Percentiles rank a stretch among this genome's conserved stretches.
These are phyloP conservation scores for Trametes cingulata DNA, from an alignment of 768 basidiomycete genomes.

Conservation along the genomic window DNA sequence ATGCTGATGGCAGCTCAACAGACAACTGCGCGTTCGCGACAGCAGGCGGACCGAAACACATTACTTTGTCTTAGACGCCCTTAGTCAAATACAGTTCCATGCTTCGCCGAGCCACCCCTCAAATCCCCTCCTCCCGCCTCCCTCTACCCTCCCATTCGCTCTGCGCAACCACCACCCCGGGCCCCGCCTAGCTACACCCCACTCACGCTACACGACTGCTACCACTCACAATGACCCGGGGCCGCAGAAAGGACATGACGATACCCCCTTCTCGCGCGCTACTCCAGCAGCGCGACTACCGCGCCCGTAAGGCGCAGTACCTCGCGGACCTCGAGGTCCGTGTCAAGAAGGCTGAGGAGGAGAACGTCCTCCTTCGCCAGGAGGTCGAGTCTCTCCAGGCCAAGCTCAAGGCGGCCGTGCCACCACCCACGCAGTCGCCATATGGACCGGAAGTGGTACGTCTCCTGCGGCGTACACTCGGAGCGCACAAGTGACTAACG, in stretches of 20 bases:
- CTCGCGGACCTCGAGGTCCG: conserved; percentile 57
- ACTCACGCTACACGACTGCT: not conserved
- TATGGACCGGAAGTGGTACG: conserved; percentile 34
- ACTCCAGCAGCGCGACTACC: conserved; percentile 64
- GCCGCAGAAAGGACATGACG: conserved; percentile 64
- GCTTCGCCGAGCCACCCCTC: conserved; percentile 12
- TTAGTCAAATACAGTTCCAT: conserved; percentile 21
- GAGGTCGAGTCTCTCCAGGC: conserved; percentile 49
- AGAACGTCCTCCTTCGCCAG: conserved; percentile 50
- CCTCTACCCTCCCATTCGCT: not conserved
- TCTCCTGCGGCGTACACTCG: conserved; percentile 13
- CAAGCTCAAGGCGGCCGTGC: conserved; percentile 32
- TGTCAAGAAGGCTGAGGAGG: conserved; percentile 52
- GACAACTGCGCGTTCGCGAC: not conserved
- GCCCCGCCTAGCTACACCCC: not conserved
- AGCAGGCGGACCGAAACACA: conserved; percentile 10
- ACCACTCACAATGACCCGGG: conserved; percentile 52
- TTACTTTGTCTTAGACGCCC: conserved; percentile 19
- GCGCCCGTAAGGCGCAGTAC: conserved; percentile 60
- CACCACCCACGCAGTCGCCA: conserved; percentile 17
- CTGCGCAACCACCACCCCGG: not conserved
- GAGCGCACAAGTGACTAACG: conserved; percentile 1
- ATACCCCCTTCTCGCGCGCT: conserved; percentile 60
- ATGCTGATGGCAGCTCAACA: conserved; percentile 18
- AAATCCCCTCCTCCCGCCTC: conserved; percentile 6